These are phyloP conservation scores for Spiraea crenata DNA, from an alignment of 331 rosid genomes.

Conservation along the genomic window DNA sequence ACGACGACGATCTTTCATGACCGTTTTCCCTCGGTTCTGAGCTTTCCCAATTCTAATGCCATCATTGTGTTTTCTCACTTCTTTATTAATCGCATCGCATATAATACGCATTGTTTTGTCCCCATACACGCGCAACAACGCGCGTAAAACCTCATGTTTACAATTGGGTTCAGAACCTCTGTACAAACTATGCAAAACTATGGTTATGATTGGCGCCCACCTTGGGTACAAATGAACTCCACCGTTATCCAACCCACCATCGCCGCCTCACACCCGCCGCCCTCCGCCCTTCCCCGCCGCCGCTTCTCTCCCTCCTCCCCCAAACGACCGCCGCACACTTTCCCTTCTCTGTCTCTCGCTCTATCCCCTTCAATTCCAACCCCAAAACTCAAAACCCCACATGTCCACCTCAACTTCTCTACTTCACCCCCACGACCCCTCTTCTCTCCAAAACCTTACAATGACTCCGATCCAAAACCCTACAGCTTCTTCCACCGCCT, in stretches of 20 bases:
- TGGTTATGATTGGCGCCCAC: slow-evolving; percentile 23
- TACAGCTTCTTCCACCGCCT: slow-evolving; percentile 18
- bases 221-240: slow-evolving; percentile 23
- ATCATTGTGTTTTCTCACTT: background rate
- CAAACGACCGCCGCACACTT: slow-evolving; percentile 14
- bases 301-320: slow-evolving; percentile 11
- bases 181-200: too few relatives aligned
- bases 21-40: background rate
- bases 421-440: slow-evolving; percentile 23
- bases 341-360: slow-evolving; percentile 20
- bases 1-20: slow-evolving; percentile 9
- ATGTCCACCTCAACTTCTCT: slow-evolving; percentile 25
- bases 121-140: background rate
- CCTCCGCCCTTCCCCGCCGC: slow-evolving; percentile 4
- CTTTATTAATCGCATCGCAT: background rate
- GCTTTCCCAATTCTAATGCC: background rate
- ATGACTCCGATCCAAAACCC: background rate
- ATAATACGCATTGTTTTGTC: background rate
- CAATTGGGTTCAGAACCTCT: too few relatives aligned
- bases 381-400: slow-evolving; percentile 11
- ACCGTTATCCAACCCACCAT: slow-evolving; percentile 17
- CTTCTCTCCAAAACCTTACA: slow-evolving; percentile 13
- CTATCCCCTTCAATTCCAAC: slow-evolving; percentile 17
- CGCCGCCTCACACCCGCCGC: slow-evolving; percentile 10
- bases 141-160: background rate